Base-by-base conservation (phyloP, 768 basidiomycete species). In the Sarcodon aspratus region DNA sequence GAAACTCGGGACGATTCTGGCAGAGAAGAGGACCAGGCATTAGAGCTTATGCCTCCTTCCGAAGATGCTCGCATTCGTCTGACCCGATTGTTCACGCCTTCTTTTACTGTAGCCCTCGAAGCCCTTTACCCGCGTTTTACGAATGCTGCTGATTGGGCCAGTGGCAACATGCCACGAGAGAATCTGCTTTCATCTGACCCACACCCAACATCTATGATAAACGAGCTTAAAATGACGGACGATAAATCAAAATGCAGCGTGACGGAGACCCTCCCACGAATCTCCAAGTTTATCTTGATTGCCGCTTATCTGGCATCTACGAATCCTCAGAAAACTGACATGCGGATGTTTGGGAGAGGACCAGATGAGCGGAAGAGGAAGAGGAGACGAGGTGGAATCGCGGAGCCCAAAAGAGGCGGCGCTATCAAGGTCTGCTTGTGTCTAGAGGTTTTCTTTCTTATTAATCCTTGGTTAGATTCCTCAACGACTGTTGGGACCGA, bases 281-380 rank as follows among this genome's bases (percentile, higher is more conserved):
- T 86, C 71, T 79, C 80, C 17, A 85, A 84, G 57, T 91, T 79
- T 56, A 70, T 92, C 18, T 65, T 93, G 5, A 62, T 92, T 3
- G 84, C 87, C 0, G 76, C 82, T 1, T 95, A 82, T 58, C 64
- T 92, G 36, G 88, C 90, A 6, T 89, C 88, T 37, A 85, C 82
- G 37, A 96, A 95, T 57, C 91, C 92, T 2, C 63, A 80, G 0
- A 83, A 80, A 57, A 81, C 79, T 8, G 92, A 94, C 63, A 34
- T 89, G 53, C 70, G 86, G 35, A 82, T 95, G 76, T 90, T 96
- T 63, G 84, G 85, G 4, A 62, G 91, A 11, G 83, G 79, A 1
- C 50, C 76, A 27, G 81, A 83, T 47, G 85, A 85, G 60, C 77
- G 76, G 50, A 76, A 73, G 57, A 69, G 71, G 53, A 74, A 74